Evolutionary conservation across 2,329 filamentous ascomycete genomes (phyloP), one percentile per base, ranked within the genome.

Genomic region (Gyromitra esculenta): DNA sequence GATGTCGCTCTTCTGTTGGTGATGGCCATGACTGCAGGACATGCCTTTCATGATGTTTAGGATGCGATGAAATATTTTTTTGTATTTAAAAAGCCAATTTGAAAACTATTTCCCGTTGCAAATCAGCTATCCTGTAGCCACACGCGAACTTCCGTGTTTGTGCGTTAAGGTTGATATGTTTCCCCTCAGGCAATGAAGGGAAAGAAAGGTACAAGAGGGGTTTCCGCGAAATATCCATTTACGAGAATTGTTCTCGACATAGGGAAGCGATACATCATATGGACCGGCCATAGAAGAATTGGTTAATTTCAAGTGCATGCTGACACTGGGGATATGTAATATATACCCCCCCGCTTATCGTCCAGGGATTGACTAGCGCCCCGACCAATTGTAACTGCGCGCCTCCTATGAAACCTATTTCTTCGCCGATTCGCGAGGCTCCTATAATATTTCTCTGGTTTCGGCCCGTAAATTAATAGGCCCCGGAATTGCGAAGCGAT

Each of bases 41-140:
- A 31, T 63, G 67, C 35, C 56, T 70, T 21, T 71, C 18, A 25
- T 7, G 9, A 25, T 62, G 13, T 25, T 54, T n/a, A 21, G 45
- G 43, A 41, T 70, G 43, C 13, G 18, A 25, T 13, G 31, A 6
- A 60, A 52, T 63, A 2, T 39, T 5, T 18, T 11, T 66, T 11
- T 71, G 31, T 71, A 52, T 71, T 71, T 71, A 52, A 41, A 71
- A 13, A 71, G 35, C 8, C 31, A 71, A 67, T 67, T 43, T 31
- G 48, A 56, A 48, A 54, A 70, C 4, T 9, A 35, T 13, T 59
- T 45, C 41, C 18, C 50, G 45, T 13, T 57, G 18, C 13, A 15
- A 68, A 59, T 13, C 18, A 45, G 1, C 54, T 41, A 15, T 3
- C 11, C 65, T 35, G 15, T 13, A 62, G 25, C 4, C 4, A 31